These are phyloP conservation scores for Colletotrichum somersetense DNA, from an alignment of 2,329 filamentous ascomycete genomes.

Conservation along the genomic window DNA sequence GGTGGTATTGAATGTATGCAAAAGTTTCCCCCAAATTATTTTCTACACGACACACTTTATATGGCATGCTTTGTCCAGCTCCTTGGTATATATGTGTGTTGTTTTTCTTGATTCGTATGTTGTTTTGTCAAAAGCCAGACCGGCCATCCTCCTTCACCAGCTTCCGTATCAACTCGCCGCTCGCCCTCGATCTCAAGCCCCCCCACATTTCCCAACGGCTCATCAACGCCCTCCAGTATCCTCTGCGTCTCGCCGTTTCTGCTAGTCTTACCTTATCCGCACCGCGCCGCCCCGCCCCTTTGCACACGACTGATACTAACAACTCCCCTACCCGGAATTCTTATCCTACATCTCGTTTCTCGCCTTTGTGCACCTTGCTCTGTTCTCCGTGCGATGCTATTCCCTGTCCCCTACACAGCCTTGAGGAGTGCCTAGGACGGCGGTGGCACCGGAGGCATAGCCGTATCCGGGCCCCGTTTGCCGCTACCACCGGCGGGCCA, in stretches of 20 bases:
- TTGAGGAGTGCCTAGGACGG: constrained; percentile 32
- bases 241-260: constrained; percentile 31
- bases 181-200: constrained; percentile 57
- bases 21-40: constrained; percentile 4
- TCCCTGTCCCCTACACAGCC: constrained; percentile 23
- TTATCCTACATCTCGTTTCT: constrained; percentile 2
- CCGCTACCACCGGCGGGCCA: constrained; percentile 10
- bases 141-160: constrained; percentile 49
- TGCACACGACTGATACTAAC: constrained; percentile 28
- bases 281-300: constrained; percentile 25
- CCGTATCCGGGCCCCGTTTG: background rate
- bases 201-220: constrained; percentile 54
- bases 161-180: constrained; percentile 61
- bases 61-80: background rate
- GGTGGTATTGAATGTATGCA: constrained; percentile 14
- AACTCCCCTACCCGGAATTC: constrained; percentile 28
- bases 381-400: constrained; percentile 21
- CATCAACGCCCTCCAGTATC: constrained; percentile 55
- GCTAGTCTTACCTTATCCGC: constrained; percentile 32
- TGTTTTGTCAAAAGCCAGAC: constrained; percentile 16
- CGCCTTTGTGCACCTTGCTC: constrained; percentile 41
- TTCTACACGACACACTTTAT: background rate
- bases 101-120: background rate
- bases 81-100: background rate
- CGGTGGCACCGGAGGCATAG: background rate